A percentile compares a stretch with the other conserved stretches of the same genome.
Conservation (phyloP, 2,329 filamentous ascomycete species). For the Pezicula neosporulosa region DNA sequence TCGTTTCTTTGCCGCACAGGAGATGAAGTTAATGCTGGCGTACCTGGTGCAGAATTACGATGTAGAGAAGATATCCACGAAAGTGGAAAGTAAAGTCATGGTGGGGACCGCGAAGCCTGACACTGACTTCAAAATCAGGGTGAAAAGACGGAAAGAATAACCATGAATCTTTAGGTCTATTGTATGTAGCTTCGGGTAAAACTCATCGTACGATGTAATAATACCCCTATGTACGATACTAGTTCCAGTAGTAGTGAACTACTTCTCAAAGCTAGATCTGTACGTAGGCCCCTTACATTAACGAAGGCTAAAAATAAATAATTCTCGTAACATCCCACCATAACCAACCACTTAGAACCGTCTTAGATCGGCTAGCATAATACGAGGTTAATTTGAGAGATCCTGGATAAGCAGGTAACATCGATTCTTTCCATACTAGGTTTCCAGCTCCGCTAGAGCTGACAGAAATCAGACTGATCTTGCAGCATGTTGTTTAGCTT, state of each 20-base stretch:
- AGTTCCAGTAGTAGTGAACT: background rate
- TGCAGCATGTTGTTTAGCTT: background rate
- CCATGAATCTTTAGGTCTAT: background rate
- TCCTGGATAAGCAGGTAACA: background rate
- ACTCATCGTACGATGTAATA: background rate
- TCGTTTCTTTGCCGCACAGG: constrained; percentile 10
- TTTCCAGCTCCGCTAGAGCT: background rate
- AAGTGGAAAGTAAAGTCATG: background rate
- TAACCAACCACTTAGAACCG: background rate
- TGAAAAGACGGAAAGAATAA: background rate
- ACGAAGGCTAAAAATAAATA: background rate
- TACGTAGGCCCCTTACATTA: background rate
- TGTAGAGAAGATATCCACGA: background rate
- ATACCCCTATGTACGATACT: background rate
- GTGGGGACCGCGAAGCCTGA: background rate
- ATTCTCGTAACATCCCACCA: background rate
- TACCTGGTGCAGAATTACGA: constrained; percentile 12
- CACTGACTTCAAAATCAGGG: background rate
- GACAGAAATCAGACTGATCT: background rate
- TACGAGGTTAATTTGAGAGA: background rate
- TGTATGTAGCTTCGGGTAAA: background rate
- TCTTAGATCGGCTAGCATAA: background rate
- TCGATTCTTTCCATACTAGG: background rate
- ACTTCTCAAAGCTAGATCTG: background rate
- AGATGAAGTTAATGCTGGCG: constrained; percentile 10